Evolutionary conservation across 352 stramenopile genomes (phyloP), one percentile per base, ranked within the genome.

Genomic region (Pythium insidiosum): DNA sequence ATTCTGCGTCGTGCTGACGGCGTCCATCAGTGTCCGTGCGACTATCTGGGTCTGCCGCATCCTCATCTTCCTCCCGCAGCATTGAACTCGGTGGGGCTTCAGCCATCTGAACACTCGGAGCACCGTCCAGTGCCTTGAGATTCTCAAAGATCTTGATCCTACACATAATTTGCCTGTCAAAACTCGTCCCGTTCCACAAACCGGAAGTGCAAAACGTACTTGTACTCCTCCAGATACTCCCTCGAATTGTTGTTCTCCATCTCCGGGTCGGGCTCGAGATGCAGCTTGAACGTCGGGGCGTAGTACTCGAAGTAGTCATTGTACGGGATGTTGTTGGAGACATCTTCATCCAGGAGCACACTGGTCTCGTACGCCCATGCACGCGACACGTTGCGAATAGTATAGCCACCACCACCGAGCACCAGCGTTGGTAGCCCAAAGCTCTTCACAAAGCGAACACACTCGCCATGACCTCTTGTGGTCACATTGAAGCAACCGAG

Each of bases 401-500:
- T 88, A 56, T 94, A 95, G 10, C 81, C 83, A 36, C 82, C 79
- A 18, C 85, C 84, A 40, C 84, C 84, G 4, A 95, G 49, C 19
- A 95, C 80, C 22, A 95, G 57, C 40, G 76, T 83, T 4, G 83
- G 84, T 19, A 95, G 47, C 11, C 78, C 72, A 51, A 95, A 94
- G 57, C 74, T 87, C 43, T 95, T 94, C 18, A 95, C 81, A 38
- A 78, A 95, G 10, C 73, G 64, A 0, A 95, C 77, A 38, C 74
- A 88, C 50, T 84, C 73, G 15, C 72, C 82, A 33, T 95, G 83
- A 28, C 80, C 77, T 33, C 28, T 33, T 9, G 96, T 73, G 20
- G 91, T 98, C 13, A 99, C 70, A 63, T 99, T 99, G 58, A 99
- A 99, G 62, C 88, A 98, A 33, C 96, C 96, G 6, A 99, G 71